Conservation (phyloP, 2,329 filamentous ascomycete genomes). For the Macrophomina tecta region DNA sequence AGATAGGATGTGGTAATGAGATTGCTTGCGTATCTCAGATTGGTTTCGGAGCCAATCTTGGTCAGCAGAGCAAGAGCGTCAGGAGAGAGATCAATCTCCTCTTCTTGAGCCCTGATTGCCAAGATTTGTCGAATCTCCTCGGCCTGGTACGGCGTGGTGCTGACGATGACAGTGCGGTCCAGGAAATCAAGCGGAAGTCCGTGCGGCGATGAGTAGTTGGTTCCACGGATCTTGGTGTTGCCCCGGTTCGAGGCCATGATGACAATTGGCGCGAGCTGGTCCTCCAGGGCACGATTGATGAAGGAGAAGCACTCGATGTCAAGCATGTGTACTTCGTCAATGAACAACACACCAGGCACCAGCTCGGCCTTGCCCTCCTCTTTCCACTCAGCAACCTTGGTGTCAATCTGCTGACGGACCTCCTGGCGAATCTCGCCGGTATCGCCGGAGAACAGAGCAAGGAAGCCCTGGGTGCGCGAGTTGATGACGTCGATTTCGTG, state of each 20-base stretch:
- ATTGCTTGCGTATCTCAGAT: slow-evolving; percentile 95
- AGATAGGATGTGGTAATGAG: slow-evolving; percentile 94
- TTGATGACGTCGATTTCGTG: slow-evolving; percentile 99
- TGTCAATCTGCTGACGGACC: slow-evolving; percentile 98
- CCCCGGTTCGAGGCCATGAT: slow-evolving; percentile 99
- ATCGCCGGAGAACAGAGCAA: slow-evolving; percentile 96
- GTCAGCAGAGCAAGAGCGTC: slow-evolving; percentile 92
- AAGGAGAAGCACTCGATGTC: slow-evolving; percentile 99
- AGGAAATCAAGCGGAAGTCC: slow-evolving; percentile 94
- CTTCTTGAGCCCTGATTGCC: slow-evolving; percentile 89
- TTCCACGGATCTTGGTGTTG: slow-evolving; percentile 88
- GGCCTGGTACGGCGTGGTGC: slow-evolving; percentile 80
- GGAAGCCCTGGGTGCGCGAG: slow-evolving; percentile 95
- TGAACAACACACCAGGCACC: slow-evolving; percentile 94
- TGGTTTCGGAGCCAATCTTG: slow-evolving; percentile 93
- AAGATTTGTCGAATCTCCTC: slow-evolving; percentile 94
- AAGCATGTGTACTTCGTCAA: slow-evolving; percentile 99
- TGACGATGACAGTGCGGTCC: slow-evolving; percentile 94
- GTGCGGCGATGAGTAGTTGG: slow-evolving; percentile 90
- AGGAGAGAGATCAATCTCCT: slow-evolving; percentile 89
- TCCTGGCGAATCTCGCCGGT: slow-evolving; percentile 98
- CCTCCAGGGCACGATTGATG: slow-evolving; percentile 95
- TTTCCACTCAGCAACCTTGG: slow-evolving; percentile 98
- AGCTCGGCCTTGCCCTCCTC: slow-evolving; percentile 99
- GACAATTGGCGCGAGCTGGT: slow-evolving; percentile 92